phyloP scores from a whole-genome alignment of 2,329 filamentous ascomycete species.

The Pezicula neosporulosa region DNA sequence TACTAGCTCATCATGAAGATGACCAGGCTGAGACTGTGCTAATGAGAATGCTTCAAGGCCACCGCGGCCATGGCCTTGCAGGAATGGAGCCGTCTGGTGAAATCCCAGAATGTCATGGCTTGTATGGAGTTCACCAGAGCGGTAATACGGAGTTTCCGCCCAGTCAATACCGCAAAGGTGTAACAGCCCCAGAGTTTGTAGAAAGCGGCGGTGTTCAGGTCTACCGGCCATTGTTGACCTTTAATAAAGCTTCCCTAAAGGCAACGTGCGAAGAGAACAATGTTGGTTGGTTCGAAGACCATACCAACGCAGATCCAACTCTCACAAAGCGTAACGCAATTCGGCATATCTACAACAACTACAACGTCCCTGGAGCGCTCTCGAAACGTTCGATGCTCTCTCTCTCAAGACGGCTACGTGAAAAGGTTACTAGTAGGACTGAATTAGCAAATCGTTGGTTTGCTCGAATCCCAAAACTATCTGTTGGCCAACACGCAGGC shows the following conservation, averaged over 20 bases:
- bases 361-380: constrained; percentile 66
- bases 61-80: constrained; percentile 65
- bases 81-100: constrained; percentile 63
- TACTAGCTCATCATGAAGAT: constrained; percentile 84
- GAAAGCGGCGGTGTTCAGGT: constrained; percentile 66
- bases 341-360: constrained; percentile 57
- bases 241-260: constrained; percentile 70
- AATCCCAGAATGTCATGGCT: constrained; percentile 81
- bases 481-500: not conserved
- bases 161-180: no score
- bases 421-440: constrained; percentile 40
- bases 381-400: constrained; percentile 60
- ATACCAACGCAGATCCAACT: constrained; percentile 74
- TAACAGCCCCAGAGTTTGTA: not conserved
- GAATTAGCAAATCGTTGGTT: constrained; percentile 48
- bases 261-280: constrained; percentile 68
- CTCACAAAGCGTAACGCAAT: constrained; percentile 81
- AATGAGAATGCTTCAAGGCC: constrained; percentile 68
- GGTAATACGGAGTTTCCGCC: constrained; percentile 31
- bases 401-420: constrained; percentile 51
- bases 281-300: constrained; percentile 78
- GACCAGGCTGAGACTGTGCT: constrained; percentile 90
- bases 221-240: constrained; percentile 66
- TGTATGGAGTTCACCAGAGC: constrained; percentile 69
- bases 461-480: not conserved